phyloP scores from a whole-genome alignment of 768 basidiomycete genomes.

The Pleurotus platypus region DNA sequence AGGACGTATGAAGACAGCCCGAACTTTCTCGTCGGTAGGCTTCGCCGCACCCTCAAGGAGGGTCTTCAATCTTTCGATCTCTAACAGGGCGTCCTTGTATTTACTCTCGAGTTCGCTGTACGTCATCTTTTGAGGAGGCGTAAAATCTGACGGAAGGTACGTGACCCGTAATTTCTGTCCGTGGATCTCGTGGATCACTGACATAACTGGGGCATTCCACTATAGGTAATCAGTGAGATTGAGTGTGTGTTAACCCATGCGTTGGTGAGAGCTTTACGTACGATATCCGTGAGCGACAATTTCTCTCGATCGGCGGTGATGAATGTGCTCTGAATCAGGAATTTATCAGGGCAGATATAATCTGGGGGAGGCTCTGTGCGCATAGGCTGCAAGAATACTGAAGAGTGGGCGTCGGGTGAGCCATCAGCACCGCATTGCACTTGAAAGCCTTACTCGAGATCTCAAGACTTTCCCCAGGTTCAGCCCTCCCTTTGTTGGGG shows the following conservation, averaged over 20 bases:
- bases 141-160: slow-evolving; percentile 69
- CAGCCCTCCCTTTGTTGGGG: slow-evolving; percentile 8
- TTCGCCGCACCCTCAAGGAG: slow-evolving; percentile 35
- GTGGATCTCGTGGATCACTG: slow-evolving; percentile 69
- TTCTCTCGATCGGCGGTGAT: slow-evolving; percentile 7
- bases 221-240: slow-evolving; percentile 18
- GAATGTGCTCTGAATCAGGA: slow-evolving; percentile 9
- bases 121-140: slow-evolving; percentile 24
- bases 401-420: background rate
- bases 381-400: slow-evolving; percentile 5
- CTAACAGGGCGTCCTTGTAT: slow-evolving; percentile 57
- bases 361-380: background rate
- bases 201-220: slow-evolving; percentile 56
- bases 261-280: background rate
- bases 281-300: slow-evolving; percentile 2
- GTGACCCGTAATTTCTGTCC: slow-evolving; percentile 94
- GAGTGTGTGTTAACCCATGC: background rate
- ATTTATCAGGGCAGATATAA: slow-evolving; percentile 2
- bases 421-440: too few species aligned
- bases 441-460: background rate
- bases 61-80: slow-evolving; percentile 60
- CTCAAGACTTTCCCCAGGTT: slow-evolving; percentile 5
- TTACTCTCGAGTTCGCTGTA: slow-evolving; percentile 54
- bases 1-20: background rate
- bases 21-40: background rate